Evolutionary conservation across 1,284 basidiomycete genomes (phyloP), one percentile per base, ranked within the genome.

Genomic region (Naganishia liquefaciens): DNA sequence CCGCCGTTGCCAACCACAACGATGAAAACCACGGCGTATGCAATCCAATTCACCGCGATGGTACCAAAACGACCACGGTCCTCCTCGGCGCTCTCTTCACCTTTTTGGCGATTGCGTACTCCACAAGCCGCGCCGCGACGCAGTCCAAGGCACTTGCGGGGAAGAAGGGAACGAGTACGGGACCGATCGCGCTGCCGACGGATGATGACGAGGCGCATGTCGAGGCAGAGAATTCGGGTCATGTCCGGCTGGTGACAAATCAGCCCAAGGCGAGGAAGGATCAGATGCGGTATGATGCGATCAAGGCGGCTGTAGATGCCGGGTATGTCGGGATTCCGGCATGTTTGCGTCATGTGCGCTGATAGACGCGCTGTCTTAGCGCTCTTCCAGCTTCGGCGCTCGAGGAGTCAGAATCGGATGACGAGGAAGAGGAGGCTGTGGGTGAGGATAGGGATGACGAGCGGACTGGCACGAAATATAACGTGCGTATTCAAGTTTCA

Each of bases 51-150:
- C 82, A 80, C 63, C 84, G 70, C 51, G 74, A 74, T 25, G 70
- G 87, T 82, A 90, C 93, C 1, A 87, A 89, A 68, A 93, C 88
- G 25, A 93, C 92, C 3, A 90, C 92, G 1, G 87, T 95, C 39
- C 83, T 98, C 28, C 82, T 98, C 49, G 96, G 95, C 49, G 96
- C 92, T 5, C 79, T 93, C 17, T 97, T 99, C 80, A 99, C 95
- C 1, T 98, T 99, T 84, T 80, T 98, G 52, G 94, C 96, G 2
- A 97, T 99, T 71, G 95, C 96, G 11, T 99, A 98, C 77, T 96
- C 93, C 25, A 99, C 95, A 0, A 92, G 88, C 25, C 84, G 96
- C 52, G 95, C 96, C 1, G 95, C 96, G 7, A 99, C 95, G 0
- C 93, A 96, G 78, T 92, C 89, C 72, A 87, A 89, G 68, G 93